Evolutionary conservation across 192 early-diverging fungal species (phyloP).

Genomic region (Radiomyces spectabilis): DNA sequence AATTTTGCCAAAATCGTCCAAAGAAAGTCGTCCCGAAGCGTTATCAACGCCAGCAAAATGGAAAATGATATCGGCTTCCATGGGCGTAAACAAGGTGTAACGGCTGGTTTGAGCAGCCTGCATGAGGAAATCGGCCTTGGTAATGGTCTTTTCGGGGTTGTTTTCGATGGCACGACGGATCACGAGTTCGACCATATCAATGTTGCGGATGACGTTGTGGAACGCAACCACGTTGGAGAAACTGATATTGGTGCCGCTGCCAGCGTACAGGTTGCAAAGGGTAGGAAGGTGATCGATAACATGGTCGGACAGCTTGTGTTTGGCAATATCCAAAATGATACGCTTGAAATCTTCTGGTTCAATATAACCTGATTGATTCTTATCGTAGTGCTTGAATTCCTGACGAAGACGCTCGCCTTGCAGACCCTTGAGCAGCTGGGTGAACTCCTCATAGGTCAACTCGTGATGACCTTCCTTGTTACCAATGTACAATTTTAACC

Average conservation of each 20-base stretch:
- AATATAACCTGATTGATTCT: slow-evolving; percentile 54
- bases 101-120: slow-evolving; percentile 45
- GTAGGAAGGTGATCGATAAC: slow-evolving; percentile 58
- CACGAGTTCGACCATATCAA: slow-evolving; percentile 63
- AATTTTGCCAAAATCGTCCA: slow-evolving; percentile 43
- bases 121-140: slow-evolving; percentile 56
- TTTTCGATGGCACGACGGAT: slow-evolving; percentile 41
- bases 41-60: slow-evolving; percentile 53
- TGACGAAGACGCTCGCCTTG: slow-evolving; percentile 63
- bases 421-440: slow-evolving; percentile 61
- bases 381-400: slow-evolving; percentile 66
- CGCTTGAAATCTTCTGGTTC: slow-evolving; percentile 47
- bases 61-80: slow-evolving; percentile 70
- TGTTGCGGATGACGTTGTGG: slow-evolving; percentile 51
- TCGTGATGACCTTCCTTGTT: slow-evolving; percentile 43
- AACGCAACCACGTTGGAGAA: slow-evolving; percentile 59
- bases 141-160: slow-evolving; percentile 44
- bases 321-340: slow-evolving; percentile 53
- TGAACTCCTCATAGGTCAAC: slow-evolving; percentile 61
- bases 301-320: slow-evolving; percentile 57
- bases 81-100: slow-evolving; percentile 58
- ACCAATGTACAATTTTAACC: slow-evolving; percentile 64
- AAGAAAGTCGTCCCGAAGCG: slow-evolving; percentile 33
- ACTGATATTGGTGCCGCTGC: slow-evolving; percentile 46
- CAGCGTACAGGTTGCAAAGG: slow-evolving; percentile 47